Conservation (phyloP, 257 asterid genomes). For the Echium plantagineum region DNA sequence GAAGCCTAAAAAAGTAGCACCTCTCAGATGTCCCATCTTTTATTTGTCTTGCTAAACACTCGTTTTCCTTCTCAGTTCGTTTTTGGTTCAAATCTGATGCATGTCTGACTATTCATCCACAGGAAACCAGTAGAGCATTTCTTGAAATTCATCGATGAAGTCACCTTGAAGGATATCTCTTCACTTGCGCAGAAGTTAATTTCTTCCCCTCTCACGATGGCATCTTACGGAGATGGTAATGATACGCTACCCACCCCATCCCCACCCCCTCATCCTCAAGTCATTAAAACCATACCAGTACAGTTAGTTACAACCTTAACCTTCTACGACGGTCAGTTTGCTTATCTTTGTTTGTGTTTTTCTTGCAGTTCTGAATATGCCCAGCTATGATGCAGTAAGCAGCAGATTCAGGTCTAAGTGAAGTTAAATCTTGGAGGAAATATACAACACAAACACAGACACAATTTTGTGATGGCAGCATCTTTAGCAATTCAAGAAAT, state of each 20-base stretch:
- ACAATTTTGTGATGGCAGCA: background rate
- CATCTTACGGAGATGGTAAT: slow-evolving; percentile 91
- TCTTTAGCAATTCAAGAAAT: slow-evolving; percentile 10
- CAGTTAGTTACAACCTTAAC: background rate
- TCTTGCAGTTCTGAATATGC: slow-evolving; percentile 59
- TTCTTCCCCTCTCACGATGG: slow-evolving; percentile 80
- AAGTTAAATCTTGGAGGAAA: slow-evolving; percentile 8
- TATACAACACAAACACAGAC: background rate
- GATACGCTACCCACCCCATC: background rate
- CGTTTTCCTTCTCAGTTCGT: no score
- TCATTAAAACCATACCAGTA: no score
- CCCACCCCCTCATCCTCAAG: no score
- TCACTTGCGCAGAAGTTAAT: slow-evolving; percentile 38
- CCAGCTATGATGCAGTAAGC: slow-evolving; percentile 64
- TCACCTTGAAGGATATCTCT: slow-evolving; percentile 47
- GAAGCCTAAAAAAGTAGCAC: no score
- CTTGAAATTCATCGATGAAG: slow-evolving; percentile 54
- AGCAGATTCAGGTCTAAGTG: slow-evolving; percentile 30
- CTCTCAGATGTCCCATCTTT: no score
- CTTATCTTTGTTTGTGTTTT: slow-evolving; percentile 2
- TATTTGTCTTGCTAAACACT: no score
- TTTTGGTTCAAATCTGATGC: background rate
- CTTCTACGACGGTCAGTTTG: background rate
- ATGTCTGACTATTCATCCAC: slow-evolving; percentile 10
- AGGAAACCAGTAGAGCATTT: slow-evolving; percentile 84